Conservation (phyloP, 2,329 filamentous ascomycete species). For the Neoarthrinium moseri region DNA sequence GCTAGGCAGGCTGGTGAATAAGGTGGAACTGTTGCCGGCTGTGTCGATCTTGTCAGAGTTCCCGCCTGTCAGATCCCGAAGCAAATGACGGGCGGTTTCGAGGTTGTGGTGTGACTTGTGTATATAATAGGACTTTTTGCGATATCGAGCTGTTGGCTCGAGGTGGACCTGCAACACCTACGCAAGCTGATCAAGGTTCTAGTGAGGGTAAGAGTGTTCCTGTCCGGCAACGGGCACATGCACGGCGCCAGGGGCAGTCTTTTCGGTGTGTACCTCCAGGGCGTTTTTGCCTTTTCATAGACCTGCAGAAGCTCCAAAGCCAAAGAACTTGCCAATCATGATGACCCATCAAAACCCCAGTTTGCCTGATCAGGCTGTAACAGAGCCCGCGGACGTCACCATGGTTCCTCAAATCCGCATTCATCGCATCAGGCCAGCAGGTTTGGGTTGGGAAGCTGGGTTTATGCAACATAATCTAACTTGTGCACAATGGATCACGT, state of each 20-base stretch:
- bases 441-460: slow-evolving; percentile 4
- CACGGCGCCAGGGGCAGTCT: background rate
- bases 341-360: background rate
- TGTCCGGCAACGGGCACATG: background rate
- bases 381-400: background rate
- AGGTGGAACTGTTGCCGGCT: too few relatives aligned
- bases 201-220: too few relatives aligned
- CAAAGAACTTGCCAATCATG: background rate
- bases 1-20: background rate
- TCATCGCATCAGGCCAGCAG: too few relatives aligned
- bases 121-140: too few relatives aligned
- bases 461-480: background rate
- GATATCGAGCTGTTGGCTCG: too few relatives aligned
- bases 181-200: too few relatives aligned
- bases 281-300: background rate
- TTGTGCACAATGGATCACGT: background rate
- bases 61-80: background rate
- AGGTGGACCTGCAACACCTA: too few relatives aligned
- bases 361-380: background rate
- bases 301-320: slow-evolving; percentile 5
- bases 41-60: too few relatives aligned
- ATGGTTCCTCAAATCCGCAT: background rate
- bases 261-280: background rate
- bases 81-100: too few relatives aligned
- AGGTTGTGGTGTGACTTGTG: too few relatives aligned